Conservation (phyloP, 495 filamentous ascomycete genomes). For the Rusavskia elegans region DNA sequence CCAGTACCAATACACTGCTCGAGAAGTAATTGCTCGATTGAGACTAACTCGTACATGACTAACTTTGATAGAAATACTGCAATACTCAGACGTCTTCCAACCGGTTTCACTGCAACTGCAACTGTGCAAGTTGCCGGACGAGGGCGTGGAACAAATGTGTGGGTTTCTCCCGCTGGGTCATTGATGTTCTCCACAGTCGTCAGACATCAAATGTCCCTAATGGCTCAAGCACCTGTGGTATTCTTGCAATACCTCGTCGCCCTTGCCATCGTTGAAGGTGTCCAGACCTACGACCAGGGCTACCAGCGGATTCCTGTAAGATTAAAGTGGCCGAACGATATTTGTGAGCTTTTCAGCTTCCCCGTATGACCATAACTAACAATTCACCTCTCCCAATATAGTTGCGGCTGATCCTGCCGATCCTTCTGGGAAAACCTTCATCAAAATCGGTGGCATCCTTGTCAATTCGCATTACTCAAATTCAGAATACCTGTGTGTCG, state of each 20-base stretch:
- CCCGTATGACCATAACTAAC: not conserved
- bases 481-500: conserved; percentile 69
- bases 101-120: conserved; percentile 78
- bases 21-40: conserved; percentile 50
- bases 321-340: conserved; percentile 96
- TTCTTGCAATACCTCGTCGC: conserved; percentile 91
- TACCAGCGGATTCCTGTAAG: conserved; percentile 66
- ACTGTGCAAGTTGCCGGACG: conserved; percentile 84
- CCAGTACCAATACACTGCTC: conserved; percentile 86
- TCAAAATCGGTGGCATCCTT: conserved; percentile 89
- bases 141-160: conserved; percentile 82
- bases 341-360: conserved; percentile 31
- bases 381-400: conserved; percentile 10
- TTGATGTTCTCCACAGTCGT: conserved; percentile 79
- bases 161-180: conserved; percentile 79
- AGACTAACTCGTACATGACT: conserved; percentile 2
- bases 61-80: conserved; percentile 47
- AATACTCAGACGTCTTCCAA: conserved; percentile 59
- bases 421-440: conserved; percentile 43
- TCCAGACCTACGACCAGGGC: conserved; percentile 61
- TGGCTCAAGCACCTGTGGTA: conserved; percentile 62
- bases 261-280: conserved; percentile 74
- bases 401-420: conserved; percentile 59
- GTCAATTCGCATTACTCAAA: conserved; percentile 72
- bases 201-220: conserved; percentile 58